Percentiles rank a stretch among this genome's conserved stretches.
phyloP scores from a whole-genome alignment of 805 yeast species.

The Barnettozyma sucrosica region DNA sequence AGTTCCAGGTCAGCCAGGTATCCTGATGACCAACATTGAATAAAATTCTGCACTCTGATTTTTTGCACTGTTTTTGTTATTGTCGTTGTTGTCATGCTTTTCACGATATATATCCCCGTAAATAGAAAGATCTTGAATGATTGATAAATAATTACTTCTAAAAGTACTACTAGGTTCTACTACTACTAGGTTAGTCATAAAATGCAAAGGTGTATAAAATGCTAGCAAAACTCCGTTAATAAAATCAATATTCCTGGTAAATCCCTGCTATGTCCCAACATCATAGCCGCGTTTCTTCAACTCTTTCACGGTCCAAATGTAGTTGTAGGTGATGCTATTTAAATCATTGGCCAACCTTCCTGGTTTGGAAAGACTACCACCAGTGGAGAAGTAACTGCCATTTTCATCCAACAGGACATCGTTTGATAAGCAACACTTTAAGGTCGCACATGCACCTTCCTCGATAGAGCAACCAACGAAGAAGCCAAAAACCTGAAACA shows the following conservation, averaged over 20 bases:
- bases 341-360: constrained; percentile 51
- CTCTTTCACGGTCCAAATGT: constrained; percentile 74
- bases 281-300: constrained; percentile 47
- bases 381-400: constrained; percentile 63
- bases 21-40: constrained; percentile 57
- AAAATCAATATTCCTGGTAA: neutral
- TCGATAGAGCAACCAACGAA: constrained; percentile 68
- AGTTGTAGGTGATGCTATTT: constrained; percentile 60
- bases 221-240: constrained; percentile 1
- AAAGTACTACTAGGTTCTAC: too few species aligned
- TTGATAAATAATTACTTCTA: neutral
- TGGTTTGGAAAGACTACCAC: constrained; percentile 51
- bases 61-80: neutral
- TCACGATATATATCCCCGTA: neutral
- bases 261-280: neutral
- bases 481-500: constrained; percentile 63
- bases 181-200: neutral
- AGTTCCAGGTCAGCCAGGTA: constrained; percentile 92
- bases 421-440: constrained; percentile 56
- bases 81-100: neutral
- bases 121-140: neutral
- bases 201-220: neutral
- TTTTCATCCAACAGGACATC: constrained; percentile 39
- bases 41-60: neutral
- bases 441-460: constrained; percentile 61